Conservation (phyloP, 2,329 filamentous ascomycete genomes). For the Calonectria multiphialidica region DNA sequence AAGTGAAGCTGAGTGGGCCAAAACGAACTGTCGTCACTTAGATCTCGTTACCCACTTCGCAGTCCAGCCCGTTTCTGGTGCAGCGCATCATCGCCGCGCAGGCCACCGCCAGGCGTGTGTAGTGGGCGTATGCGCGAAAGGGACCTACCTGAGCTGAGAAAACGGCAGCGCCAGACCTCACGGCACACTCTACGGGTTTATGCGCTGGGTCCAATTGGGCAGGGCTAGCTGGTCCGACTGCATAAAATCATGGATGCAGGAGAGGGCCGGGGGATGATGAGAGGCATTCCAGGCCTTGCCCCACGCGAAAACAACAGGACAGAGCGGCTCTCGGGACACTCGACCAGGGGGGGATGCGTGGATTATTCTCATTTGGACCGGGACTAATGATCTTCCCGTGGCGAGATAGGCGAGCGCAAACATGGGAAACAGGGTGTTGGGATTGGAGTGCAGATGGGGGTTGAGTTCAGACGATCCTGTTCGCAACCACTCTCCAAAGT, state of each 20-base stretch:
- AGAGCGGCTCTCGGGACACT: conserved; percentile 8
- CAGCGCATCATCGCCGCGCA: conserved; percentile 1
- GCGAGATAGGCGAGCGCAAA: conserved; percentile 43
- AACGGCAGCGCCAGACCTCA: conserved; percentile 5
- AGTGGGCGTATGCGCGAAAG: neutral
- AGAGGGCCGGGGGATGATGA: neutral
- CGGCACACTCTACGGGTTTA: conserved; percentile 7
- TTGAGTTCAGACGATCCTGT: conserved; percentile 11
- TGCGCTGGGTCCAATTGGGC: conserved; percentile 29
- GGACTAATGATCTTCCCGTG: conserved; percentile 41
- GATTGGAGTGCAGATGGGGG: conserved; percentile 12
- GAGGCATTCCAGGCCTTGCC: neutral
- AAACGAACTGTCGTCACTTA: neutral
- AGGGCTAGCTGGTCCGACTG: conserved; percentile 25
- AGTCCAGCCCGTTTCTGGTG: neutral
- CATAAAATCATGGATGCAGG: conserved; percentile 16
- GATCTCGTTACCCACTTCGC: conserved; percentile 1
- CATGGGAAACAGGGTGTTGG: conserved; percentile 14
- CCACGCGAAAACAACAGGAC: conserved; percentile 5
- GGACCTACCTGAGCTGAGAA: conserved; percentile 8
- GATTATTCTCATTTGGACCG: conserved; percentile 26
- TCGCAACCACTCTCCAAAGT: conserved; percentile 10
- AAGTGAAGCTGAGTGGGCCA: neutral
- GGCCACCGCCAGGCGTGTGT: conserved; percentile 4
- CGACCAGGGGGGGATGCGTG: conserved; percentile 31